Evolutionary conservation across 495 filamentous ascomycete genomes (phyloP), one percentile per base, ranked within the genome.

Genomic region (Aspergillus haitiensis): DNA sequence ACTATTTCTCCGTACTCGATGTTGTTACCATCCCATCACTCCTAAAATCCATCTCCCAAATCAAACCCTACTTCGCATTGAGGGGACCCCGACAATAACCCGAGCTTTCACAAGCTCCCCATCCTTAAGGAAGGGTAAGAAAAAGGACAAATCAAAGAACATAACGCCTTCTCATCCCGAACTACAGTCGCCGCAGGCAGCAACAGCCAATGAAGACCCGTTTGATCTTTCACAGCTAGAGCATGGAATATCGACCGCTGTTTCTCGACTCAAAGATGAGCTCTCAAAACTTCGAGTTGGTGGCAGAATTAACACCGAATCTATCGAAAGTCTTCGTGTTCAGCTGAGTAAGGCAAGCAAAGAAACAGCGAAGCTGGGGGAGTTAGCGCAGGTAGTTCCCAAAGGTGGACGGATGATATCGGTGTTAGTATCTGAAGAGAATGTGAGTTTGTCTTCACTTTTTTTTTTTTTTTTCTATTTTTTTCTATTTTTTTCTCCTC

Each of bases 361-460:
- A 18, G 72, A 78, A 39, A 80, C 76, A 2, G 62, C 73, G 49
- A 75, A 65, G 47, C 72, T 96, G 32, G 81, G 84, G 9, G 89
- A 93, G 65, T 66, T 96, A 44, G 90, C 90, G 32, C 87, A 91
- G 62, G 82, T 96, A 11, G 75, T 93, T 36, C 87, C 88, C 13
- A 87, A 86, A 61, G 86, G 83, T 37, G 86, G 88, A 7, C 78
- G 91, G 59, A 80, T 80, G 45, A 76, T 92, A 49, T 81, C 82
- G 35, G 75, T 96, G 42, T 69, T 92, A 9, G 85, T 83, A 27
- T 78, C 81, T 8, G 86, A 88, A 67, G 76, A 82, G 58, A 81
- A 84, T 60, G 85, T 87, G 65, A 67, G 81, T 70, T 59, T 51
- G 36, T 16, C n/a, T 15, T 16, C 37, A 50, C 46, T 35, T 46